Evolutionary conservation across 208 protist genomes (phyloP), one percentile per base, ranked within the genome.

Genomic region (Porcisia deanei): DNA sequence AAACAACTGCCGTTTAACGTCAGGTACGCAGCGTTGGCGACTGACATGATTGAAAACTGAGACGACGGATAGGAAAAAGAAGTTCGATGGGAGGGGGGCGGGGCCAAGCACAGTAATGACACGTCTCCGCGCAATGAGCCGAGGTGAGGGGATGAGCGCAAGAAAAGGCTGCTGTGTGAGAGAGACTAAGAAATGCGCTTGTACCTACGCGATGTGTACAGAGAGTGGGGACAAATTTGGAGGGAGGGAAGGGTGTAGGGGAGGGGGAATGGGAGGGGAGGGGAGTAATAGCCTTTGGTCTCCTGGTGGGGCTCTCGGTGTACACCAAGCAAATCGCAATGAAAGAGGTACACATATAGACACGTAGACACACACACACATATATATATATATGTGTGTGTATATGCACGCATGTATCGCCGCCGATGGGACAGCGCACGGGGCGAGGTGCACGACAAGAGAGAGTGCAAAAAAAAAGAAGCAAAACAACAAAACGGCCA

Each of bases 21-120:
- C 20, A 96, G 82, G 30, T 93, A 89, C 61, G 90, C 80, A 0
- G 86, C 81, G 69, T 90, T 91, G 66, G 73, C 66, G 16, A 87
- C 68, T 9, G 87, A 81, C 91, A 93, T 96, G n/a, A 5, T 52
- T 60, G 22, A 9, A 43, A 41, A 43, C n/a, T 10, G 53, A 72
- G 68, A 61, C 25, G 52, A 8, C 18, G 68, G 8, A 49, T 5
- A 30, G 16, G 25, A 22, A 20, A 16, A 41, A 12, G 25, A 65
- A 59, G 53, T 14, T 54, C 16, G 53, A 18, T 22, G 41, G 39
- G 18, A 22, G 37, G 60, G 60, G 60, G 20, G 22, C 34, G 6
- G 59, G 18, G 25, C 25, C 25, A 30, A 39, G 59, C n/a, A 39
- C 64, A 30, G 9, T 55, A 34, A 53, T 7, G 22, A 43, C 22